Conservation (phyloP, 2,329 filamentous ascomycete species). For the Aspergillus clavatus region DNA sequence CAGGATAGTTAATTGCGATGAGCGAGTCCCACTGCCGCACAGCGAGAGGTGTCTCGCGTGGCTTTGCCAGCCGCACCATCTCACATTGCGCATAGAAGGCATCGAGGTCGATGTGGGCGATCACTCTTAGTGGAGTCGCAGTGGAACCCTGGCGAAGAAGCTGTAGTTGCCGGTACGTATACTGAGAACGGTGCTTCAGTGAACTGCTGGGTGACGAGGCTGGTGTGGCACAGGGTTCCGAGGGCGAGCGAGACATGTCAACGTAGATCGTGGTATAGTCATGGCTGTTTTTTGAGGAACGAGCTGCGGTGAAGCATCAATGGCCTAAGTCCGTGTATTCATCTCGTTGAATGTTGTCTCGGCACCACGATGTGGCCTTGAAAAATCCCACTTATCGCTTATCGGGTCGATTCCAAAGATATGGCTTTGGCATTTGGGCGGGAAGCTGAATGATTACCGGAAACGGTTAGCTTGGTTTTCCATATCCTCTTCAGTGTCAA, state of each 20-base stretch:
- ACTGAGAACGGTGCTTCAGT: conserved; percentile 55
- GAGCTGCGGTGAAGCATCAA: neutral
- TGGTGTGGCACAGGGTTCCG: conserved; percentile 20
- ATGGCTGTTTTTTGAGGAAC: conserved; percentile 11
- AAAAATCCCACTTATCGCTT: neutral
- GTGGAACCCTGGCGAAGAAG: conserved; percentile 68
- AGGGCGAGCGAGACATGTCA: conserved; percentile 66
- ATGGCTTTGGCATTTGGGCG: neutral
- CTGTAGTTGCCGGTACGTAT: conserved; percentile 77
- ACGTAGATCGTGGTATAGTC: conserved; percentile 5
- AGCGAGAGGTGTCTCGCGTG: conserved; percentile 74
- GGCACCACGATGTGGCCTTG: neutral
- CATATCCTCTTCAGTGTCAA: neutral
- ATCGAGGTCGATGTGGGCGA: conserved; percentile 92
- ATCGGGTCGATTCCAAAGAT: neutral
- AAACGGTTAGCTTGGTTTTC: neutral
- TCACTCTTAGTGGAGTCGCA: conserved; percentile 73
- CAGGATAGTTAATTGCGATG: conserved; percentile 95
- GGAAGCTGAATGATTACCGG: neutral
- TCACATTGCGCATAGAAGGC: conserved; percentile 98
- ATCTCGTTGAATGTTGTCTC: neutral
- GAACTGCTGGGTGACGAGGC: conserved; percentile 44
- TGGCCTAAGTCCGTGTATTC: neutral
- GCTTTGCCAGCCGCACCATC: conserved; percentile 73
- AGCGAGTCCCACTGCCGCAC: conserved; percentile 95